These are phyloP conservation scores for Tetrahymena thermophila DNA, from an alignment of 73 alveolate species.

Conservation along the genomic window DNA sequence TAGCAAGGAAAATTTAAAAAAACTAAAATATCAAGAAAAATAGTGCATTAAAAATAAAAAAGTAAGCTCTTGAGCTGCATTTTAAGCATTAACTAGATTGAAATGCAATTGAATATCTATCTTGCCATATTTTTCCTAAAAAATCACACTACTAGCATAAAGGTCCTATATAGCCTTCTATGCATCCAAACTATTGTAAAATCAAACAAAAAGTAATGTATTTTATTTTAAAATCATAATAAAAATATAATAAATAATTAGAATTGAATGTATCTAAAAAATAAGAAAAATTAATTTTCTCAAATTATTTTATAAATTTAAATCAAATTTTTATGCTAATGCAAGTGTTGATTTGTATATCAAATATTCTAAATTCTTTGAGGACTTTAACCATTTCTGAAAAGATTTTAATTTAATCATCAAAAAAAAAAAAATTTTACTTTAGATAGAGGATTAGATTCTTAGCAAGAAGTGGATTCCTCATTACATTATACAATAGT, in stretches of 20 bases:
- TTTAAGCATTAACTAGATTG: background rate
- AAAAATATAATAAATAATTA: too few relatives aligned
- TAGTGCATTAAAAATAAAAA: background rate
- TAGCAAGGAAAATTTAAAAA: background rate
- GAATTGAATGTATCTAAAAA: too few relatives aligned
- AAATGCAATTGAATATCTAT: background rate
- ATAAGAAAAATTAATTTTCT: too few relatives aligned
- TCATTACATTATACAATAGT: background rate
- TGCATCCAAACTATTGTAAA: background rate
- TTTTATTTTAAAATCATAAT: too few relatives aligned
- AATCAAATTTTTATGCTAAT: too few relatives aligned
- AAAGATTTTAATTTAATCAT: too few relatives aligned
- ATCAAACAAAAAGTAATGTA: too few relatives aligned
- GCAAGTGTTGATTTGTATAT: too few relatives aligned
- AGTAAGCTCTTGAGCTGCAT: background rate
- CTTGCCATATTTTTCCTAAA: background rate
- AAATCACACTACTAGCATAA: background rate
- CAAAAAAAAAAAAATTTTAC: background rate
- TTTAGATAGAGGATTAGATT: background rate
- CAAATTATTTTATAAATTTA: too few relatives aligned
- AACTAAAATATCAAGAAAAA: background rate
- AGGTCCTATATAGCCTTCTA: background rate
- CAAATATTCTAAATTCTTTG: too few relatives aligned
- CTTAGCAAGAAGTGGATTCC: background rate
- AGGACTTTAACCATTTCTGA: too few relatives aligned